Conservation (phyloP, 2,329 filamentous ascomycete species). For the Apiospora phragmitis region DNA sequence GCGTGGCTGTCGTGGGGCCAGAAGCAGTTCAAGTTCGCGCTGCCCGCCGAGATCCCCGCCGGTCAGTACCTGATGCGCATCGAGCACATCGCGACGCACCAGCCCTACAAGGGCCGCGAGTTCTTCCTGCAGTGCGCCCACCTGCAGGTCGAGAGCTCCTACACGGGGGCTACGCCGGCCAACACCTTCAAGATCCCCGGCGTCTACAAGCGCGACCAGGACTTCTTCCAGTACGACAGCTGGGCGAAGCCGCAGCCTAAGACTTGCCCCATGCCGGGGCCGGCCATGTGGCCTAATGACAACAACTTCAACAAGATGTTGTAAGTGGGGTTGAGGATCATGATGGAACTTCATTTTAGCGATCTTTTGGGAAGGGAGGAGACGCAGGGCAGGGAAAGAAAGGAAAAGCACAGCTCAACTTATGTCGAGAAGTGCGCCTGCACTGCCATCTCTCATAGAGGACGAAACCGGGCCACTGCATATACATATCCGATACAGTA, state of each 20-base stretch:
- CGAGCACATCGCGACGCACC: constrained; percentile 9
- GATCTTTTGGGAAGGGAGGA: background rate
- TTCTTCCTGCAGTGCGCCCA: constrained; percentile 40
- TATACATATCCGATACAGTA: no score
- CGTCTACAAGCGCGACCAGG: constrained; percentile 30
- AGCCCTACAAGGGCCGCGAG: constrained; percentile 39
- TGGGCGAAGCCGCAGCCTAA: constrained; percentile 13
- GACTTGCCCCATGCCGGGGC: constrained; percentile 28
- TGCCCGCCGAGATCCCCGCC: constrained; percentile 28
- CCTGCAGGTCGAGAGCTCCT: constrained; percentile 23
- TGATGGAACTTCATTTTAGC: background rate
- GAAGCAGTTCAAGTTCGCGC: constrained; percentile 42
- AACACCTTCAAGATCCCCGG: constrained; percentile 41
- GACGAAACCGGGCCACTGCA: no score
- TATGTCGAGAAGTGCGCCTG: no score
- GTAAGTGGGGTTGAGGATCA: background rate
- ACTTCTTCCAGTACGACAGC: constrained; percentile 28
- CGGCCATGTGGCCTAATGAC: constrained; percentile 19
- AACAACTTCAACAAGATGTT: constrained; percentile 7
- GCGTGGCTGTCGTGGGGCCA: constrained; percentile 37
- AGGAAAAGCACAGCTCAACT: background rate
- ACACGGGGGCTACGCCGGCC: constrained; percentile 22
- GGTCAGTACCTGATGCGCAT: constrained; percentile 12
- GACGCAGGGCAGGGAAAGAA: background rate
- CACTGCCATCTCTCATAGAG: no score